Evolutionary conservation across 192 early-diverging fungal species (phyloP).

Genomic region (Umbelopsis sp.): DNA sequence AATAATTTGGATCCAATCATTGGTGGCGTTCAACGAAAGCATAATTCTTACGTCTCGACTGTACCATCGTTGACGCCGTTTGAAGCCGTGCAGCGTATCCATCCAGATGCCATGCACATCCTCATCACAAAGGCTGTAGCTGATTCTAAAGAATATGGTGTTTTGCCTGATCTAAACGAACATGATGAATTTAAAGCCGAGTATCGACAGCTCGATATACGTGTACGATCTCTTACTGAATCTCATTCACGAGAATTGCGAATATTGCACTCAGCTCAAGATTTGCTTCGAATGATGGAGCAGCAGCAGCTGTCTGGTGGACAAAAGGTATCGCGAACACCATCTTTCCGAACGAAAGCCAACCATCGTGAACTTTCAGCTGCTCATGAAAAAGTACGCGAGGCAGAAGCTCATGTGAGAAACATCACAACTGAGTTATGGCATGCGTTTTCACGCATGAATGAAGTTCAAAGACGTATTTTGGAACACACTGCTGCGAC

Average conservation of each 20-base stretch:
- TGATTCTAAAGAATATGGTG: slow-evolving; percentile 16
- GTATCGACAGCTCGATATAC: background rate
- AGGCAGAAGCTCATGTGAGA: slow-evolving; percentile 4
- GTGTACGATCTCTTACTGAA: background rate
- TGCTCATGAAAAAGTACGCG: slow-evolving; percentile 16
- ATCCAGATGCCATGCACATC: slow-evolving; percentile 4
- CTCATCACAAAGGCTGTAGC: slow-evolving; percentile 6
- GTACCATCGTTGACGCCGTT: background rate
- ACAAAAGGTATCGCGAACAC: background rate
- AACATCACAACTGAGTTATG: slow-evolving; percentile 11
- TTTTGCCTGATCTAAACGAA: background rate
- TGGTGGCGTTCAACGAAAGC: slow-evolving; percentile 2
- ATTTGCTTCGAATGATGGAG: slow-evolving; percentile 16
- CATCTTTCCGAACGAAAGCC: background rate
- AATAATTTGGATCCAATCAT: background rate
- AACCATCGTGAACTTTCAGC: background rate
- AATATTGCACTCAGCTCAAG: slow-evolving; percentile 20
- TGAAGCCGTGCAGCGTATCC: slow-evolving; percentile 6
- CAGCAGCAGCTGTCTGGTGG: background rate
- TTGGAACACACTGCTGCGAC: slow-evolving; percentile 17
- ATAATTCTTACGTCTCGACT: slow-evolving; percentile 4
- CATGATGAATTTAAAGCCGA: slow-evolving; percentile 6
- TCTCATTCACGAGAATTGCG: slow-evolving; percentile 8
- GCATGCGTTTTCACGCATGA: slow-evolving; percentile 21
- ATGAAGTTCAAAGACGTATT: slow-evolving; percentile 11